These are phyloP conservation scores for Penicillium sp. DNA, from an alignment of 2,329 filamentous ascomycete genomes.

Conservation along the genomic window DNA sequence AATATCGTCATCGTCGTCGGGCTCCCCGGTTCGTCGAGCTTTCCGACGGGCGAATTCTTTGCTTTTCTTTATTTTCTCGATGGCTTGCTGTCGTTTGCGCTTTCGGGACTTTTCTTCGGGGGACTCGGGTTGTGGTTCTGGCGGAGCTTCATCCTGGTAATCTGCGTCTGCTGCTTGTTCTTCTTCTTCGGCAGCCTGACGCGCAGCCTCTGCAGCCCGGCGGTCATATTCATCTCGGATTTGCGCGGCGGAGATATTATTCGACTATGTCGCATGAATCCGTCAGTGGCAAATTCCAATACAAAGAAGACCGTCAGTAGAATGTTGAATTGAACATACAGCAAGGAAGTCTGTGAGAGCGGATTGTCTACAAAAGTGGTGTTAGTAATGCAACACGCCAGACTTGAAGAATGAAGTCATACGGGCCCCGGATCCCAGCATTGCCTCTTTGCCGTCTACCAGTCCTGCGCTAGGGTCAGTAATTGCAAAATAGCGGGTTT, in stretches of 20 bases:
- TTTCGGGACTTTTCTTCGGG: slow-evolving; percentile 50
- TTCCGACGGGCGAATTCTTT: slow-evolving; percentile 52
- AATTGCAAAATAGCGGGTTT: background rate
- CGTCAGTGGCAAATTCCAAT: background rate
- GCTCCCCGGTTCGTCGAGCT: slow-evolving; percentile 43
- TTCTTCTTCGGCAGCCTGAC: slow-evolving; percentile 29
- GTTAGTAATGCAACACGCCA: slow-evolving; percentile 14
- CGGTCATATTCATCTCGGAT: slow-evolving; percentile 61
- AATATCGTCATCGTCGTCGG: slow-evolving; percentile 50
- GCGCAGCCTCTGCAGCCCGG: slow-evolving; percentile 52
- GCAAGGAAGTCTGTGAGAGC: slow-evolving; percentile 69
- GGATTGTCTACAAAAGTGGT: slow-evolving; percentile 50
- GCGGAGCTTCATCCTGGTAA: slow-evolving; percentile 8
- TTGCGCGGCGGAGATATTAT: slow-evolving; percentile 66
- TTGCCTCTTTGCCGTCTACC: slow-evolving; percentile 28
- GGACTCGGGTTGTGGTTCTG: slow-evolving; percentile 21
- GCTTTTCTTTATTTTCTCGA: slow-evolving; percentile 50
- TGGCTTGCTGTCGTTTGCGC: slow-evolving; percentile 56
- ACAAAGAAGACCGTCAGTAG: background rate
- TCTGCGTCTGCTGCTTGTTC: slow-evolving; percentile 26
- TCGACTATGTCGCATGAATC: slow-evolving; percentile 44
- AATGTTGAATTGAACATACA: slow-evolving; percentile 40
- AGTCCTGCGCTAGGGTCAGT: slow-evolving; percentile 21
- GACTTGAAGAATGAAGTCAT: slow-evolving; percentile 26
- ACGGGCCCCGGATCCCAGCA: slow-evolving; percentile 48